Evolutionary conservation across 108 stramenopile genomes (phyloP).

Genomic region (Stephanodiscus minutulus): DNA sequence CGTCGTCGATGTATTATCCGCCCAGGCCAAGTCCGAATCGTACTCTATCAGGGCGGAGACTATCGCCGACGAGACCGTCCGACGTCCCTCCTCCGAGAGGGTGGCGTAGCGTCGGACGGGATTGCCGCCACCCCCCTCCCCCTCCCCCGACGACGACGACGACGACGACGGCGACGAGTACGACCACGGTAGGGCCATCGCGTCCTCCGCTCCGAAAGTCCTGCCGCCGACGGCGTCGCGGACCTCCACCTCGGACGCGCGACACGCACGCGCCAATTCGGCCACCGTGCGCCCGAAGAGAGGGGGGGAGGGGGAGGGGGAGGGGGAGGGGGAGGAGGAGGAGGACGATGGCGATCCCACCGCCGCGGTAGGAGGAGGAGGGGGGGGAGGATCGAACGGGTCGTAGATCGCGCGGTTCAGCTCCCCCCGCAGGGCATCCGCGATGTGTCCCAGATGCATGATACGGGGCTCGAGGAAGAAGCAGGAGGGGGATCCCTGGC

Average conservation of each 20-base stretch:
- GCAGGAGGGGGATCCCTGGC: slow-evolving; percentile 38
- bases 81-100: slow-evolving; percentile 44
- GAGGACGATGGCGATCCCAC: too few relatives aligned
- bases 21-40: slow-evolving; percentile 38
- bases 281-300: slow-evolving; percentile 27
- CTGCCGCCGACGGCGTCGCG: slow-evolving; percentile 26
- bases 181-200: slow-evolving; percentile 22
- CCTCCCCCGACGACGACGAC: not conserved
- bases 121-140: not conserved
- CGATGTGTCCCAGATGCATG: slow-evolving; percentile 29
- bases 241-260: slow-evolving; percentile 36
- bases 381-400: slow-evolving; percentile 36
- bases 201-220: slow-evolving; percentile 45
- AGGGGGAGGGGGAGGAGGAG: not conserved
- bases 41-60: slow-evolving; percentile 41
- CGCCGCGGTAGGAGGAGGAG: not conserved
- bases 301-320: slow-evolving; percentile 2
- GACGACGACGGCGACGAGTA: too few relatives aligned
- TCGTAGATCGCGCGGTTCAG: slow-evolving; percentile 37
- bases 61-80: slow-evolving; percentile 46
- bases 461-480: slow-evolving; percentile 41
- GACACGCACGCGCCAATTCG: slow-evolving; percentile 42
- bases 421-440: slow-evolving; percentile 14
- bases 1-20: not conserved
- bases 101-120: slow-evolving; percentile 30